Conservation (phyloP, 2,329 filamentous ascomycete species). For the Fusarium chaquense region DNA sequence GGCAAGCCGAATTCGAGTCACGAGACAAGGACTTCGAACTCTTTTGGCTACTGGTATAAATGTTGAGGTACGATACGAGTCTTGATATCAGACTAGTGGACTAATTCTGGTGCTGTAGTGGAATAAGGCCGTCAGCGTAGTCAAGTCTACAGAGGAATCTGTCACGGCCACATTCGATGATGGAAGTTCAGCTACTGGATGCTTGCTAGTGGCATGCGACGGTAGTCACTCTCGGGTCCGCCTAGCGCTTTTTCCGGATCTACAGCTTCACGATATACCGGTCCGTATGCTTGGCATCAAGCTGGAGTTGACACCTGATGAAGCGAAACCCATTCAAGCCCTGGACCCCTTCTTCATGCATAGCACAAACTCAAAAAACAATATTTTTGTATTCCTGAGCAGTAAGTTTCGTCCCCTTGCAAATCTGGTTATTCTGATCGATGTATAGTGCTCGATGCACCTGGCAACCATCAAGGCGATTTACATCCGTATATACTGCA, state of each 20-base stretch:
- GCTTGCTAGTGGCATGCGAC: conserved; percentile 64
- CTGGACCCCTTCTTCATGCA: conserved; percentile 69
- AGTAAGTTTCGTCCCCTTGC: conserved; percentile 48
- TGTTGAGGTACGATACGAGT: conserved; percentile 54
- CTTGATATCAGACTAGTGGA: fast-evolving
- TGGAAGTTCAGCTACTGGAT: conserved; percentile 56
- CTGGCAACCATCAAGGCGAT: conserved; percentile 54
- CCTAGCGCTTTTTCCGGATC: conserved; percentile 52
- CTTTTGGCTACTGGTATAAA: conserved; percentile 61
- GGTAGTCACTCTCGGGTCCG: conserved; percentile 61
- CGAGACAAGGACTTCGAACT: conserved; percentile 59
- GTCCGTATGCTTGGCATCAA: conserved; percentile 63
- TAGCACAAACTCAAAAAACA: conserved; percentile 63
- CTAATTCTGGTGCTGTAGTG: conserved; percentile 49
- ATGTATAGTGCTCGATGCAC: conserved; percentile 60
- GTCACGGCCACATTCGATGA: conserved; percentile 62
- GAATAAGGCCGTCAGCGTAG: conserved; percentile 52
- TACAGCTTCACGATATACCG: conserved; percentile 57
- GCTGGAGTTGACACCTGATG: conserved; percentile 54
- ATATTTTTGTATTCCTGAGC: conserved; percentile 66
- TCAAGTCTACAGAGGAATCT: conserved; percentile 48
- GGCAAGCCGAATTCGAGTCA: conserved; percentile 60
- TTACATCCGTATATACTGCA: conserved; percentile 59
- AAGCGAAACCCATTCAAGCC: conserved; percentile 57
- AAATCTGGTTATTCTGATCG: fast-evolving